Conservation (phyloP, 768 basidiomycete genomes). For the Boletellus ananas region DNA sequence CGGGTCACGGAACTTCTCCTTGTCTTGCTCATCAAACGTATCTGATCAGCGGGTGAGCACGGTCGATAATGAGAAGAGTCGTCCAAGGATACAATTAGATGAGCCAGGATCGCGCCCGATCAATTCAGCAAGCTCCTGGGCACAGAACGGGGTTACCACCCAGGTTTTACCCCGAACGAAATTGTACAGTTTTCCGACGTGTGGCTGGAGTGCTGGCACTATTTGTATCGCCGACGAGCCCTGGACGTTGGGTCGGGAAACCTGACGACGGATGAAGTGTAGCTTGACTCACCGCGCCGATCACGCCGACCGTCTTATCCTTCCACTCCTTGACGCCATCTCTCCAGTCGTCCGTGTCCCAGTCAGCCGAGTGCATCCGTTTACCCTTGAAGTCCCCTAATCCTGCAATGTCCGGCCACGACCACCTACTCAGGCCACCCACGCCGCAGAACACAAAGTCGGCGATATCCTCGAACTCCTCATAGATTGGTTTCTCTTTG, state of each 20-base stretch:
- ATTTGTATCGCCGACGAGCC: conserved; percentile 63
- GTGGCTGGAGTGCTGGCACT: conserved; percentile 53
- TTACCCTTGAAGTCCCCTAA: conserved; percentile 53
- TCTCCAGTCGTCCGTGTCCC: conserved; percentile 47
- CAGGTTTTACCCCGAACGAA: conserved; percentile 61
- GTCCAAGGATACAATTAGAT: conserved; percentile 38
- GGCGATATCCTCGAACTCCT: conserved; percentile 49
- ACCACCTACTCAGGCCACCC: conserved; percentile 54
- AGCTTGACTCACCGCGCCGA: conserved; percentile 47
- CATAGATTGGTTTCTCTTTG: conserved; percentile 25
- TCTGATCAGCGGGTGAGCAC: conserved; percentile 1
- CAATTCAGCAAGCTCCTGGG: conserved; percentile 38
- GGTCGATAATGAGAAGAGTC: not conserved
- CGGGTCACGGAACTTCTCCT: conserved; percentile 45
- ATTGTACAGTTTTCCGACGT: conserved; percentile 46
- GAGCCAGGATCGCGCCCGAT: conserved; percentile 33
- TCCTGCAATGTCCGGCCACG: conserved; percentile 65
- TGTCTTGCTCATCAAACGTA: conserved; percentile 49
- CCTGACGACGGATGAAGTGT: not conserved
- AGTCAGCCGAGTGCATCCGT: conserved; percentile 61
- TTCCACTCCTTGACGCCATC: conserved; percentile 47
- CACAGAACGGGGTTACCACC: conserved; percentile 46
- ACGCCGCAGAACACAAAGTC: conserved; percentile 58
- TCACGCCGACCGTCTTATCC: conserved; percentile 52
- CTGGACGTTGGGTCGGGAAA: conserved; percentile 23